phyloP scores from a whole-genome alignment of 495 filamentous ascomycete species.

The Tuber borchii region DNA sequence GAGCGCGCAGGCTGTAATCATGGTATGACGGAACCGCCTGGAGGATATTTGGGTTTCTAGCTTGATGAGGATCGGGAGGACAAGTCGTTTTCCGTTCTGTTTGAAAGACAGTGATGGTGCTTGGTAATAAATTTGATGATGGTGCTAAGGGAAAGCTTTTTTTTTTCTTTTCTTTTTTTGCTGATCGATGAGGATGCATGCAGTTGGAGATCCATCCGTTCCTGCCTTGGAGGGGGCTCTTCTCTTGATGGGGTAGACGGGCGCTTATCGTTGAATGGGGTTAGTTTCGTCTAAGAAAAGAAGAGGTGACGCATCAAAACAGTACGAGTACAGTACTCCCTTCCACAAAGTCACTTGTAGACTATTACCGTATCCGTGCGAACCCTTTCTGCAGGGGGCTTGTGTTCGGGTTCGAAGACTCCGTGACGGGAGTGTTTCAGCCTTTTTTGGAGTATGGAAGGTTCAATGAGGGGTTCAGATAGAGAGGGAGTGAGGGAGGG shows the following conservation, averaged over 20 bases:
- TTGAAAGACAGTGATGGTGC: background rate
- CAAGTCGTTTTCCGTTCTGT: background rate
- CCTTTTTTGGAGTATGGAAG: background rate
- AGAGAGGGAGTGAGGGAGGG: background rate
- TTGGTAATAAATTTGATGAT: background rate
- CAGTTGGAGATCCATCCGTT: background rate
- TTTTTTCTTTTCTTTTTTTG: background rate
- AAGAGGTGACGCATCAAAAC: background rate
- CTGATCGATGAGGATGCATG: background rate
- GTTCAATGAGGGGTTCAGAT: background rate
- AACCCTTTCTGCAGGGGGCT: background rate
- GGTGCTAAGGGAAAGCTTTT: background rate
- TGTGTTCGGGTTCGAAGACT: background rate
- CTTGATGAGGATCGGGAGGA: background rate
- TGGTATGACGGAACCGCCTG: background rate
- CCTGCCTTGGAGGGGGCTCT: background rate
- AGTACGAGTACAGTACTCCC: background rate
- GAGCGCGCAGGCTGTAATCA: background rate
- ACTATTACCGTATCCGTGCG: too few species aligned
- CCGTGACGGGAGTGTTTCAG: background rate
- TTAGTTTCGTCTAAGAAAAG: constrained; percentile 4
- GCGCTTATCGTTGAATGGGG: background rate
- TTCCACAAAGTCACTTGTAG: background rate
- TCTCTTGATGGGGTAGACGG: background rate
- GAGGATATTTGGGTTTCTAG: background rate